A percentile compares a stretch with the other conserved stretches of the same genome.
Conservation (phyloP, 441 rosid species). For the Corymbia citriodora region DNA sequence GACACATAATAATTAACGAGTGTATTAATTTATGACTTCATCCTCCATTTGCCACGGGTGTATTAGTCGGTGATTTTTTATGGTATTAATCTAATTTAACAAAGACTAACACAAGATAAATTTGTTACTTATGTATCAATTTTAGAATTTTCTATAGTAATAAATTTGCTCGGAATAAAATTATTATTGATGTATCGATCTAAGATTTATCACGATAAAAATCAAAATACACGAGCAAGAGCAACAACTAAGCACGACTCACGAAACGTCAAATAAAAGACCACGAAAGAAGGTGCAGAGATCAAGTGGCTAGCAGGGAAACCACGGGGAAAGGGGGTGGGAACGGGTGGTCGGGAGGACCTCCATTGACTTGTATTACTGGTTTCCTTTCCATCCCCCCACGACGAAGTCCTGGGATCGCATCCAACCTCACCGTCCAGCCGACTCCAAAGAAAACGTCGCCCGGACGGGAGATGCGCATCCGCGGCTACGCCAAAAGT, state of each 20-base stretch:
- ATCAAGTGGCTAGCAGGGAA: neutral
- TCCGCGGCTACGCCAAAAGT: neutral
- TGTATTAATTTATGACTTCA: no score
- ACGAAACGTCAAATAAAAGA: neutral
- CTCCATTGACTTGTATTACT: neutral
- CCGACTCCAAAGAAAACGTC: neutral
- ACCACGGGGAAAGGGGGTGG: neutral
- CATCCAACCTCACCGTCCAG: neutral
- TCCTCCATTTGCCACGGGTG: no score
- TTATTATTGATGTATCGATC: no score
- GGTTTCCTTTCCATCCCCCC: neutral
- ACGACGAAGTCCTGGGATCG: neutral
- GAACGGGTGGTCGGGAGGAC: neutral
- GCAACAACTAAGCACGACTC: neutral
- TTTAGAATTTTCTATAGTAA: fast-evolving
- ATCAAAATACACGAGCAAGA: neutral
- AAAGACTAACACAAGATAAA: fast-evolving
- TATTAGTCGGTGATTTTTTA: no score
- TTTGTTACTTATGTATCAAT: fast-evolving
- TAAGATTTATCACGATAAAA: no score
- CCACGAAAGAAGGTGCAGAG: neutral
- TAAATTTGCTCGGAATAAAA: no score
- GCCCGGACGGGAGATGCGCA: neutral
- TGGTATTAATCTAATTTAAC: fast-evolving
- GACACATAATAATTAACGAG: no score